Conservation (phyloP, 305 asterid genomes). For the Salvia sclarea region DNA sequence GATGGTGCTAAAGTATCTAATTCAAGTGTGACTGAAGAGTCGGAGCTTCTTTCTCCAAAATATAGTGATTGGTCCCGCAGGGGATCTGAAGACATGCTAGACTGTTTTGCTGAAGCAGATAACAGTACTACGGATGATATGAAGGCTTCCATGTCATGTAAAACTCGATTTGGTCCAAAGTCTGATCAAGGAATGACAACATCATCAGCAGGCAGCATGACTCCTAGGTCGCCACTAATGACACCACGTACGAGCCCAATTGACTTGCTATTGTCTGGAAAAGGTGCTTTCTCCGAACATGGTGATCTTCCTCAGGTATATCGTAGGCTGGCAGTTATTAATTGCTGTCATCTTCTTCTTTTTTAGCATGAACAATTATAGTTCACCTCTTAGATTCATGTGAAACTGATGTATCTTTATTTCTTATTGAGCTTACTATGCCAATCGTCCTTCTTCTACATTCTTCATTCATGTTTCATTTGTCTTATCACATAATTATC, state of each 20-base stretch:
- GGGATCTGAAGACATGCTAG: constrained; percentile 98
- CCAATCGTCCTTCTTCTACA: constrained; percentile 20
- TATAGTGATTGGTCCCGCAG: constrained; percentile 95
- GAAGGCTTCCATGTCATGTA: constrained; percentile 84
- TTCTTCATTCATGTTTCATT: background rate
- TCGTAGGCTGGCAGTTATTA: constrained; percentile 13
- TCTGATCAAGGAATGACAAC: constrained; percentile 99
- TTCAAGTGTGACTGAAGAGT: constrained; percentile 81
- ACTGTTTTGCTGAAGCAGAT: constrained; percentile 81
- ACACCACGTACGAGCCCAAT: constrained; percentile 88
- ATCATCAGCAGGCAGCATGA: constrained; percentile 98
- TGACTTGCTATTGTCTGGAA: constrained; percentile 82
- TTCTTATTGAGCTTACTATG: constrained; percentile 5
- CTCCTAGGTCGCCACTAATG: constrained; percentile 94
- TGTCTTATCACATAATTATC: background rate
- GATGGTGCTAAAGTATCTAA: constrained; percentile 80
- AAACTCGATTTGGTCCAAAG: constrained; percentile 91
- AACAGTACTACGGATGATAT: constrained; percentile 77
- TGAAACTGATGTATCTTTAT: background rate
- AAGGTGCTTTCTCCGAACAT: constrained; percentile 93
- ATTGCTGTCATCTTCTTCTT: background rate
- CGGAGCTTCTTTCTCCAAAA: constrained; percentile 88
- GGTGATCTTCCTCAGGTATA: constrained; percentile 97
- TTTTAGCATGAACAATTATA: background rate
- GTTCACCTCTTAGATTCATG: constrained; percentile 21